These are phyloP conservation scores for Taiozyma sp. DNA, from an alignment of 1,139 yeast genomes.

Conservation along the genomic window DNA sequence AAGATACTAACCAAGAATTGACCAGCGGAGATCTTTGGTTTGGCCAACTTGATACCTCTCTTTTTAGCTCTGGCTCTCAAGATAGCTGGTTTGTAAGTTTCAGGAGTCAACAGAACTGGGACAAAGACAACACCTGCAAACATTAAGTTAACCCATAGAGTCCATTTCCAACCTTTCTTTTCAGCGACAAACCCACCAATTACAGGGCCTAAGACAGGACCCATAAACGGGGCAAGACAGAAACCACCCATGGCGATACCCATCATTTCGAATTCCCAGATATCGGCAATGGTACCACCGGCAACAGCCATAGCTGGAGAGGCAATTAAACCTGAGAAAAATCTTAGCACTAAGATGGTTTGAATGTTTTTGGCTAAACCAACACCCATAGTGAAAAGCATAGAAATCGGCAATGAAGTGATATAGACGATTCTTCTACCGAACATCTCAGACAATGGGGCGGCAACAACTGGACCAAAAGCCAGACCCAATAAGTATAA, in stretches of 20 bases:
- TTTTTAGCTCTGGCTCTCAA: constrained; percentile 51
- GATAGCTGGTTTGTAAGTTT: constrained; percentile 62
- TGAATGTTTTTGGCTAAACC: constrained; percentile 56
- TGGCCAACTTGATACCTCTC: constrained; percentile 46
- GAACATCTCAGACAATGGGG: constrained; percentile 69
- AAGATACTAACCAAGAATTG: constrained; percentile 35
- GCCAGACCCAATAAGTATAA: constrained; percentile 69
- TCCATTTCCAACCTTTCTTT: constrained; percentile 70
- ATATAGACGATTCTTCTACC: constrained; percentile 66
- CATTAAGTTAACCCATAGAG: constrained; percentile 71
- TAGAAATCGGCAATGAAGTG: constrained; percentile 55
- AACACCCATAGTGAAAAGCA: constrained; percentile 73
- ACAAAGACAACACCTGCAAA: constrained; percentile 63
- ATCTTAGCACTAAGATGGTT: constrained; percentile 60
- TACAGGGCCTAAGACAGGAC: constrained; percentile 80
- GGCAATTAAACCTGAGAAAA: constrained; percentile 74
- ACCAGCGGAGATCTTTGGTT: constrained; percentile 23
- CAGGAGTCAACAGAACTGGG: constrained; percentile 54
- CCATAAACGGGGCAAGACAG: constrained; percentile 67
- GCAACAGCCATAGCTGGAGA: constrained; percentile 86
- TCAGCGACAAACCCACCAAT: constrained; percentile 77
- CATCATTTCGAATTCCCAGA: constrained; percentile 59
- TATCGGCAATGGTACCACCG: constrained; percentile 79
- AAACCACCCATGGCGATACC: constrained; percentile 68
- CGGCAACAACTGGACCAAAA: constrained; percentile 67